Evolutionary conservation across 1,139 yeast genomes (phyloP).

Genomic region (Blastobotrys proliferans): DNA sequence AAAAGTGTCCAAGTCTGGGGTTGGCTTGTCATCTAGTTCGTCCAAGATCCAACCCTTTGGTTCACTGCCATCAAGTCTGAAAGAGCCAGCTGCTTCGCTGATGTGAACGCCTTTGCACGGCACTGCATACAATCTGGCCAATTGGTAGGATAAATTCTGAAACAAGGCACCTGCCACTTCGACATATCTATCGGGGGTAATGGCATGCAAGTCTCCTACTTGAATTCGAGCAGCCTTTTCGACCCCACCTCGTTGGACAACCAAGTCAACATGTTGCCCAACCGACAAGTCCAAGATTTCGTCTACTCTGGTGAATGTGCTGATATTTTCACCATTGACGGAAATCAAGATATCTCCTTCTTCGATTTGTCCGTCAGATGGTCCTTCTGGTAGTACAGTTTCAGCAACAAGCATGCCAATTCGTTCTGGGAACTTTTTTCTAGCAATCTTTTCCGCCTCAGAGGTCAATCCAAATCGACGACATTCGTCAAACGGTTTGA

Average conservation of each 20-base stretch:
- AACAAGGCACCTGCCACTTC: slow-evolving; percentile 85
- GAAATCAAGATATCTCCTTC: slow-evolving; percentile 87
- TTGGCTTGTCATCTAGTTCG: slow-evolving; percentile 68
- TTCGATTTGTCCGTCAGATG: slow-evolving; percentile 65
- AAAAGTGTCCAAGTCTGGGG: slow-evolving; percentile 68
- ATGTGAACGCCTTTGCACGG: slow-evolving; percentile 83
- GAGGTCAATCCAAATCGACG: slow-evolving; percentile 76
- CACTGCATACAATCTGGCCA: slow-evolving; percentile 79
- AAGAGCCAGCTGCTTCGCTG: slow-evolving; percentile 75
- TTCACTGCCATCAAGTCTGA: slow-evolving; percentile 48
- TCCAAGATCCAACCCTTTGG: slow-evolving; percentile 69
- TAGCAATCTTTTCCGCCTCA: slow-evolving; percentile 67
- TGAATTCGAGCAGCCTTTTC: slow-evolving; percentile 47
- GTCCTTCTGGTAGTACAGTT: slow-evolving; percentile 80
- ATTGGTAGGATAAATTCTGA: slow-evolving; percentile 79
- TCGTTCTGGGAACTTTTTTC: slow-evolving; percentile 65
- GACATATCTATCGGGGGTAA: slow-evolving; percentile 77
- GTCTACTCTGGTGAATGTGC: slow-evolving; percentile 78
- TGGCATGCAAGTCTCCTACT: slow-evolving; percentile 73
- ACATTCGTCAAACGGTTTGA: slow-evolving; percentile 89
- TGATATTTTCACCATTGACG: slow-evolving; percentile 59
- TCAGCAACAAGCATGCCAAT: slow-evolving; percentile 86
- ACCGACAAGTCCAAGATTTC: slow-evolving; percentile 73
- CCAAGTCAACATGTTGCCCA: slow-evolving; percentile 54
- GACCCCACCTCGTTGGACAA: slow-evolving; percentile 72